These are phyloP conservation scores for Ceratobasidium sp. DNA, from an alignment of 1,284 basidiomycete species.

Conservation along the genomic window DNA sequence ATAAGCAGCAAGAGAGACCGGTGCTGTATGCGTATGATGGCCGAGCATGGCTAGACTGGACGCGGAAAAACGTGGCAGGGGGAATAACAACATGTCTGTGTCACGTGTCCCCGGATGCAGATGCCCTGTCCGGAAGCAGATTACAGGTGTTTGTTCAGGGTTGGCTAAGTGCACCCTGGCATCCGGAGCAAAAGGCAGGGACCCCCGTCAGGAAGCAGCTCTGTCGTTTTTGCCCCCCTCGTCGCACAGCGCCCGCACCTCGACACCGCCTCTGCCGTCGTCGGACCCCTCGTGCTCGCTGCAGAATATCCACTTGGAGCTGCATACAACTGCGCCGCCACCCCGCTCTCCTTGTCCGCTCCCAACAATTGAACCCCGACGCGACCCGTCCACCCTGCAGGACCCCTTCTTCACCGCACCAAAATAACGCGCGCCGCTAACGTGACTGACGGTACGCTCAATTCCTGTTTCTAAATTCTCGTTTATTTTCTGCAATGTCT, in stretches of 20 bases:
- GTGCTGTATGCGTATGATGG: conserved; percentile 30
- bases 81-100: background rate
- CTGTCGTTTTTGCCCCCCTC: conserved; percentile 28
- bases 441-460: conserved; percentile 23
- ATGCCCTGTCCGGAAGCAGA: conserved; percentile 23
- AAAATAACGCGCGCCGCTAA: conserved; percentile 37
- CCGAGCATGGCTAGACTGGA: background rate
- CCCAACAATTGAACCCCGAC: conserved; percentile 31
- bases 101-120: conserved; percentile 24
- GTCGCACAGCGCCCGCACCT: conserved; percentile 29
- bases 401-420: conserved; percentile 22
- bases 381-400: conserved; percentile 40
- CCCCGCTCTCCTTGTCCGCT: background rate
- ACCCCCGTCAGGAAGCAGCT: background rate
- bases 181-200: conserved; percentile 33
- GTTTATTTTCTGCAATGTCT: conserved; percentile 2
- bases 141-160: background rate
- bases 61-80: conserved; percentile 25
- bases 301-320: background rate
- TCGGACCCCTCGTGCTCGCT: background rate
- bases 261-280: conserved; percentile 14
- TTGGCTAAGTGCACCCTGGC: background rate
- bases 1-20: conserved; percentile 4
- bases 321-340: background rate
- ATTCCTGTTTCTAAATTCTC: conserved; percentile 1